Base-by-base conservation (phyloP, 768 basidiomycete species). In the Auricularia sp. region DNA sequence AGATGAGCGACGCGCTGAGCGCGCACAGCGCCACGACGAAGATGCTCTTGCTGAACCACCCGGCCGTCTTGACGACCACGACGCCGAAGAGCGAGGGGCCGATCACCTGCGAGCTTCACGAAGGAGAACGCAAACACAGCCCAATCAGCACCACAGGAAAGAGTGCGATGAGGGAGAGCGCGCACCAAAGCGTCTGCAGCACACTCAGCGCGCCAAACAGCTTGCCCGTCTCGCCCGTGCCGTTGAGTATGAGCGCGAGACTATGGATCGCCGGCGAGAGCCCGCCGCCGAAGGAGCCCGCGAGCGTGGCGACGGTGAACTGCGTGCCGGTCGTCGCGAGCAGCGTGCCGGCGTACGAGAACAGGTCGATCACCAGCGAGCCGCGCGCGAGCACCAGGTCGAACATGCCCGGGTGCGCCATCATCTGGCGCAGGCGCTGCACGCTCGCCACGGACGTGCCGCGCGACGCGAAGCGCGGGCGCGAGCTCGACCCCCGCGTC, bases 161-260 rank as follows among this genome's bases (percentile, higher is more conserved):
- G 24, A 29, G 24, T 29, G 24, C 24, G 24, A 29, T 29, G 24
- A 29, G 24, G 24, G 24, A n/a, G n/a, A n/a, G n/a, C n/a, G n/a
- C n/a, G n/a, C 68, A 87, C 85, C 85, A 79, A 10, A 92, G 71
- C 4, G 88, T 85, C 67, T 89, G 84, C 3, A 92, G 68, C 35
- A 94, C 89, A 64, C 87, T 85, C 65, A 94, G 68, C 3, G 85
- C 92, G 13, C 92, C 94, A 70, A 94, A 94, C 18, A 97, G 77
- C 69, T 78, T 80, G 2, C 92, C 94, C 13, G 80, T 77, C 70
- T 93, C 89, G 14, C 78, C 79, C 0, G 68, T 69, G 44, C 71
- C 70, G 2, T 85, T 82, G 56, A 90, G 71, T 29, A 87, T 83
- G 54, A 95, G 75, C 3, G 91, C 85, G 42, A 92, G 80, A 24